Percentiles rank a stretch among this genome's conserved stretches.
Conservation (phyloP, 75 land plant genomes). For the Cryptomeria japonica region DNA sequence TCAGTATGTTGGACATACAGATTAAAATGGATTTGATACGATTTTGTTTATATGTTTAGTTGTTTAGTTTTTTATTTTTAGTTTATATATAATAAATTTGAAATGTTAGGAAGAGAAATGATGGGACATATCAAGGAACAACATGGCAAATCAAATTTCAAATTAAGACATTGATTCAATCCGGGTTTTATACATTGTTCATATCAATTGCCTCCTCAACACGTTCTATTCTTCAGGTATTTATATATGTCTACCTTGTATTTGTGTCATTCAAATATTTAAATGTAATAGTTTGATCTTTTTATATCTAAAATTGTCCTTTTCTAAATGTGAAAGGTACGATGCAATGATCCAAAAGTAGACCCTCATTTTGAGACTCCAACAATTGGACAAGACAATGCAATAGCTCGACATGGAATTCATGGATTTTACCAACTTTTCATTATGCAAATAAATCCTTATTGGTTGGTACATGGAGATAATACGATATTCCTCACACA, state of each 20-base stretch:
- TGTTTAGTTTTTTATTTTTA: background rate
- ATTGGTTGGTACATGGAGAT: conserved; percentile 37
- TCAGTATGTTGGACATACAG: background rate
- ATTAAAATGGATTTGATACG: no score
- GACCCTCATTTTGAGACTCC: conserved; percentile 39
- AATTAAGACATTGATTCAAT: conserved; percentile 21
- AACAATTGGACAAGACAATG: conserved; percentile 63
- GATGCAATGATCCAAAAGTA: conserved; percentile 44
- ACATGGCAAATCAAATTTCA: conserved; percentile 68
- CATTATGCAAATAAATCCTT: conserved; percentile 26
- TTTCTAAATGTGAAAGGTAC: conserved; percentile 33
- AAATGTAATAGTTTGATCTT: background rate
- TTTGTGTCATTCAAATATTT: background rate
- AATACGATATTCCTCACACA: conserved; percentile 70
- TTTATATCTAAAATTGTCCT: background rate
- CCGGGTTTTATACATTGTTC: conserved; percentile 39
- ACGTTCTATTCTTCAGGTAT: conserved; percentile 42
- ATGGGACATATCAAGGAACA: conserved; percentile 30
- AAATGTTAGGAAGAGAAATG: conserved; percentile 18
- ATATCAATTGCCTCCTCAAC: conserved; percentile 54
- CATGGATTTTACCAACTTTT: conserved; percentile 66
- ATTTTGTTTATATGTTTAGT: background rate
- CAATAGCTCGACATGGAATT: conserved; percentile 83
- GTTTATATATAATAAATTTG: background rate
- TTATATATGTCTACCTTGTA: background rate